A percentile compares a stretch with the other conserved stretches of the same genome.
Evolutionary conservation across 2,329 filamentous ascomycete genomes (phyloP).

Genomic region (Apiospora arundinis): DNA sequence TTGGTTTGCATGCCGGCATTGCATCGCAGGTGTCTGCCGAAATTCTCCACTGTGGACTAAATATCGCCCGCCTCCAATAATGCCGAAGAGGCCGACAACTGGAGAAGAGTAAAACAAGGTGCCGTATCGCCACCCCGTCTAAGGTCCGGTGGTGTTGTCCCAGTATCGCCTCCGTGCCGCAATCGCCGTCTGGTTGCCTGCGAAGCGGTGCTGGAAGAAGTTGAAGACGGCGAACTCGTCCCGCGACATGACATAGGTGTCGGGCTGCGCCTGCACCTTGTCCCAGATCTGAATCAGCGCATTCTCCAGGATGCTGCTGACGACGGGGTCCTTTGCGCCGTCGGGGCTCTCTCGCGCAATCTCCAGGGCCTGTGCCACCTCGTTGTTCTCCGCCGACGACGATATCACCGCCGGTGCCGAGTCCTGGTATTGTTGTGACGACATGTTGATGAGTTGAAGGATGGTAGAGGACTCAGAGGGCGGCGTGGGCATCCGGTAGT

Average conservation of each 20-base stretch:
- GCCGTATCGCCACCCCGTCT: slow-evolving; percentile 17
- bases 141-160: slow-evolving; percentile 46
- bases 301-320: slow-evolving; percentile 69
- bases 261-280: slow-evolving; percentile 68
- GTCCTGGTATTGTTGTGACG: slow-evolving; percentile 25
- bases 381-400: slow-evolving; percentile 41
- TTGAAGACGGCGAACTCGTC: slow-evolving; percentile 90
- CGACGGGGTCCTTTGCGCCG: slow-evolving; percentile 65
- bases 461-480: slow-evolving; percentile 23
- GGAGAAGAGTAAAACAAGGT: slow-evolving; percentile 10
- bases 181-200: slow-evolving; percentile 55
- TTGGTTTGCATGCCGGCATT: neutral
- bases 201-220: slow-evolving; percentile 75
- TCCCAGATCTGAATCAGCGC: slow-evolving; percentile 71
- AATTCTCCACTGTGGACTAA: slow-evolving; percentile 8
- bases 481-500: slow-evolving; percentile 24
- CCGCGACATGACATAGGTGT: slow-evolving; percentile 74
- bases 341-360: slow-evolving; percentile 77
- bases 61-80: slow-evolving; percentile 10
- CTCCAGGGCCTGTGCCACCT: slow-evolving; percentile 72
- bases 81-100: neutral
- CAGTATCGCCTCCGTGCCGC: slow-evolving; percentile 59
- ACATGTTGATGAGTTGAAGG: slow-evolving; percentile 30
- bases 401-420: slow-evolving; percentile 18
- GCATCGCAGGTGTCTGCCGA: slow-evolving; percentile 1